phyloP scores from a whole-genome alignment of 2,329 filamentous ascomycete species.

The Byssothecium circinans region DNA sequence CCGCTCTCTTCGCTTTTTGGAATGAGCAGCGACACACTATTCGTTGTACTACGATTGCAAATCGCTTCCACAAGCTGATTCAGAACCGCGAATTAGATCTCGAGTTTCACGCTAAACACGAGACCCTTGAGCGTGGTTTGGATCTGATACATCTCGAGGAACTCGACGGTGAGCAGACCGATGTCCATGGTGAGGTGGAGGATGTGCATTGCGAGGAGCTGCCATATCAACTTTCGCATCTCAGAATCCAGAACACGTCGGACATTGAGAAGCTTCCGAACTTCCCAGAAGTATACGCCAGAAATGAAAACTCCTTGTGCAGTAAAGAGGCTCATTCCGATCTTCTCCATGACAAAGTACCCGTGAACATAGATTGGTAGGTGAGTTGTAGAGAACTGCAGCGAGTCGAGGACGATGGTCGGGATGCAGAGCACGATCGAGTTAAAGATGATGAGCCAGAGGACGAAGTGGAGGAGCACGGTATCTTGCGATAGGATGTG shows the following conservation, averaged over 20 bases:
- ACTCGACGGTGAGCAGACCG: slow-evolving; percentile 14
- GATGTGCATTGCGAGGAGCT: slow-evolving; percentile 18
- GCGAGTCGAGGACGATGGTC: slow-evolving; percentile 49
- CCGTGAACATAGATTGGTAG: background rate
- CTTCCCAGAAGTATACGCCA: slow-evolving; percentile 14
- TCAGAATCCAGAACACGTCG: slow-evolving; percentile 11
- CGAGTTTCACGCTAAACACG: slow-evolving; percentile 49
- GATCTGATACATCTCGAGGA: slow-evolving; percentile 19
- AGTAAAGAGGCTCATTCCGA: slow-evolving; percentile 42
- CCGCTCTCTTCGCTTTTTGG: background rate
- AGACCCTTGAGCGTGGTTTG: slow-evolving; percentile 38
- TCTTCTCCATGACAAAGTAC: slow-evolving; percentile 27
- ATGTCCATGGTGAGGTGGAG: slow-evolving; percentile 16
- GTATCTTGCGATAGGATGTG: slow-evolving; percentile 54
- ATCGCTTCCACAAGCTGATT: slow-evolving; percentile 23
- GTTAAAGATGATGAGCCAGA: slow-evolving; percentile 57
- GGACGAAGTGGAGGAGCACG: slow-evolving; percentile 43
- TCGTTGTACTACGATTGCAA: background rate
- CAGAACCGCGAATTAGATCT: slow-evolving; percentile 57
- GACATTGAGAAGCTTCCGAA: slow-evolving; percentile 8
- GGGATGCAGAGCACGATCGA: slow-evolving; percentile 51
- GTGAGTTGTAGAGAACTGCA: background rate
- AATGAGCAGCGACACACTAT: background rate
- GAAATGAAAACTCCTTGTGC: slow-evolving; percentile 35
- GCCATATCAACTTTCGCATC: slow-evolving; percentile 15